phyloP scores from a whole-genome alignment of 768 basidiomycete species.

The Pleurotus giganteus region DNA sequence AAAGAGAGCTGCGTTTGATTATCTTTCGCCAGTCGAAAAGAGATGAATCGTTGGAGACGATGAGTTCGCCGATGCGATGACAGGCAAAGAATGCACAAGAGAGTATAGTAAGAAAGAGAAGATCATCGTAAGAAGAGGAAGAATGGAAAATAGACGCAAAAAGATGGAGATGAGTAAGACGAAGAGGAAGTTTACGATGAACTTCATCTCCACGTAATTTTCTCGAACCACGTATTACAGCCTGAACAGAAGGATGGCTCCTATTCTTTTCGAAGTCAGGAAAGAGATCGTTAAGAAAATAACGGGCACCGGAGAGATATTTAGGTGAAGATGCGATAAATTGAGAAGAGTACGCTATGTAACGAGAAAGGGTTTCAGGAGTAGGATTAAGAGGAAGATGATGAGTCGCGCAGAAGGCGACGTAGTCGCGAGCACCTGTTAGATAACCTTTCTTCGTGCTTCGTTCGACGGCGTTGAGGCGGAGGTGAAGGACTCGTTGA shows the following conservation, averaged over 20 bases:
- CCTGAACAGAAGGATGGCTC: slow-evolving; percentile 15
- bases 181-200: slow-evolving; percentile 12
- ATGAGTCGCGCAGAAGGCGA: slow-evolving; percentile 27
- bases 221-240: slow-evolving; percentile 18
- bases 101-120: neutral
- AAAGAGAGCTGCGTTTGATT: slow-evolving; percentile 20
- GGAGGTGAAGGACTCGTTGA: slow-evolving; percentile 13
- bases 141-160: neutral
- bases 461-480: slow-evolving; percentile 19
- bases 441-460: slow-evolving; percentile 16
- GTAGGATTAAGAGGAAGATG: slow-evolving; percentile 27
- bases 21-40: slow-evolving; percentile 24
- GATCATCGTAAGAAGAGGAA: neutral
- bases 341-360: slow-evolving; percentile 30
- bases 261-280: slow-evolving; percentile 21
- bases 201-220: slow-evolving; percentile 13
- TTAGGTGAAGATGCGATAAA: slow-evolving; percentile 14
- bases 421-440: slow-evolving; percentile 20
- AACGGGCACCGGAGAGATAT: slow-evolving; percentile 22
- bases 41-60: slow-evolving; percentile 13
- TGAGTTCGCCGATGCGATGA: slow-evolving; percentile 22
- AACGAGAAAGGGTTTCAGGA: slow-evolving; percentile 32
- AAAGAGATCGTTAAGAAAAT: slow-evolving; percentile 21
- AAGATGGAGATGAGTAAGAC: neutral
- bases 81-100: slow-evolving; percentile 23